These are phyloP conservation scores for Thymus mandschuricus DNA, from an alignment of 257 asterid species.

Conservation along the genomic window DNA sequence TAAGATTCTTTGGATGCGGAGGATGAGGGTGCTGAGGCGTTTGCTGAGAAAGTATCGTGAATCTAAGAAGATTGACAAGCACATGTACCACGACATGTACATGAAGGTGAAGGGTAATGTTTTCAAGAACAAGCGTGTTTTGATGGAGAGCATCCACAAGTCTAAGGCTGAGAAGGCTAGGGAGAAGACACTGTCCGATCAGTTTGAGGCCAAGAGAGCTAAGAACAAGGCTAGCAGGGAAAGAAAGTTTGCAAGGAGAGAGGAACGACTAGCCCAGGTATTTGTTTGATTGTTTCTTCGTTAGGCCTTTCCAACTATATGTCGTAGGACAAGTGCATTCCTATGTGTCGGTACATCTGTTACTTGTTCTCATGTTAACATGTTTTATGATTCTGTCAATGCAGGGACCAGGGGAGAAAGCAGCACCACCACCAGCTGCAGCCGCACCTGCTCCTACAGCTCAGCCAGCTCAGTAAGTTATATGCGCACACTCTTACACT, in stretches of 20 bases:
- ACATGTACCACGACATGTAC: constrained; percentile 76
- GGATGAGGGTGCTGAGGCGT: constrained; percentile 66
- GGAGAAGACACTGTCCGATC: constrained; percentile 73
- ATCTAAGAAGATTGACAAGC: constrained; percentile 65
- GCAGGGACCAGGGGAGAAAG: constrained; percentile 57
- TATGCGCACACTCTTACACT: too few relatives aligned
- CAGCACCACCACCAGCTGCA: constrained; percentile 38
- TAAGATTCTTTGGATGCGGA: constrained; percentile 68
- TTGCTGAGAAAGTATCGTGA: constrained; percentile 68
- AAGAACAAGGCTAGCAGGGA: constrained; percentile 60
- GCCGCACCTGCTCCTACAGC: constrained; percentile 39
- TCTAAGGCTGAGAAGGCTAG: constrained; percentile 77
- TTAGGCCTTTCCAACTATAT: too few relatives aligned
- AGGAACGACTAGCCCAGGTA: constrained; percentile 54
- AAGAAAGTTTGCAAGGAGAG: constrained; percentile 54
- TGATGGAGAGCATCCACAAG: constrained; percentile 76
- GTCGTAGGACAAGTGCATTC: too few relatives aligned
- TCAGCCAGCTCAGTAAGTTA: constrained; percentile 35
- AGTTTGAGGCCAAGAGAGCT: constrained; percentile 63
- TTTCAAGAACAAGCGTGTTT: constrained; percentile 69
- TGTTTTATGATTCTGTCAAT: background rate
- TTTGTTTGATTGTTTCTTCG: too few relatives aligned
- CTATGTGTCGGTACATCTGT: too few relatives aligned
- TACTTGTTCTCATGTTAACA: too few relatives aligned
- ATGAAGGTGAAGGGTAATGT: constrained; percentile 77